phyloP scores from a whole-genome alignment of 2,329 filamentous ascomycete species.

The Capronia epimyces region DNA sequence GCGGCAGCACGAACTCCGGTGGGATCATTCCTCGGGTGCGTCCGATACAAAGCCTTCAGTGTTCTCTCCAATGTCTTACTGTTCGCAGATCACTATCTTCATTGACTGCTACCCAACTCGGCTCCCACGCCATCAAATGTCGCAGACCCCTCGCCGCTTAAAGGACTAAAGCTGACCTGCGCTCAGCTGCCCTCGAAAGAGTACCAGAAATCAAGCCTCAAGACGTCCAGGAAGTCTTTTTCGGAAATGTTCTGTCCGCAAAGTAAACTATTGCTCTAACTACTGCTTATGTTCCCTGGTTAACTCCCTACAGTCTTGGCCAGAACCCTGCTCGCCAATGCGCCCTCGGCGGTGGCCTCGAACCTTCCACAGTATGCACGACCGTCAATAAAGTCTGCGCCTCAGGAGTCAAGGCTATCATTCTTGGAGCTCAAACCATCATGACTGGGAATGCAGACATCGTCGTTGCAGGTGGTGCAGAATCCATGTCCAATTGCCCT shows the following conservation, averaged over 20 bases:
- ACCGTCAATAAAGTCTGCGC: conserved; percentile 99
- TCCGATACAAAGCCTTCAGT: conserved; percentile 5
- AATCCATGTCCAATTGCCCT: conserved; percentile 97
- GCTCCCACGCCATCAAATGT: conserved; percentile 90
- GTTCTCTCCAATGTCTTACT: conserved; percentile 18
- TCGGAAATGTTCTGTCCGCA: conserved; percentile 95
- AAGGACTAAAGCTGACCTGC: conserved; percentile 5
- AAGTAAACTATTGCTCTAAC: conserved; percentile 54
- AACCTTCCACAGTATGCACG: conserved; percentile 73
- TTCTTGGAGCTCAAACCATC: conserved; percentile 93
- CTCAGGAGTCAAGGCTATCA: conserved; percentile 87
- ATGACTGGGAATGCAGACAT: conserved; percentile 91
- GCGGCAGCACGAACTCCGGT: conserved; percentile 85
- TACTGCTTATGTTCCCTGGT: neutral
- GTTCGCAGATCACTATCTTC: conserved; percentile 72
- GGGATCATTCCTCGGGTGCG: conserved; percentile 88
- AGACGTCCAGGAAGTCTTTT: conserved; percentile 93
- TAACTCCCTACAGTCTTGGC: conserved; percentile 60
- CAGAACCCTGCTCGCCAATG: conserved; percentile 96
- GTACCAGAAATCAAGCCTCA: conserved; percentile 79
- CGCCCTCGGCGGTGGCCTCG: conserved; percentile 80
- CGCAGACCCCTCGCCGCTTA: conserved; percentile 31
- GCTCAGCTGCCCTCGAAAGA: conserved; percentile 68
- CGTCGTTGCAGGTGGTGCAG: conserved; percentile 87
- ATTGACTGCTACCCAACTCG: conserved; percentile 78